Evolutionary conservation across 2,329 filamentous ascomycete genomes (phyloP), one percentile per base, ranked within the genome.

Genomic region (Sarocladium strictum): DNA sequence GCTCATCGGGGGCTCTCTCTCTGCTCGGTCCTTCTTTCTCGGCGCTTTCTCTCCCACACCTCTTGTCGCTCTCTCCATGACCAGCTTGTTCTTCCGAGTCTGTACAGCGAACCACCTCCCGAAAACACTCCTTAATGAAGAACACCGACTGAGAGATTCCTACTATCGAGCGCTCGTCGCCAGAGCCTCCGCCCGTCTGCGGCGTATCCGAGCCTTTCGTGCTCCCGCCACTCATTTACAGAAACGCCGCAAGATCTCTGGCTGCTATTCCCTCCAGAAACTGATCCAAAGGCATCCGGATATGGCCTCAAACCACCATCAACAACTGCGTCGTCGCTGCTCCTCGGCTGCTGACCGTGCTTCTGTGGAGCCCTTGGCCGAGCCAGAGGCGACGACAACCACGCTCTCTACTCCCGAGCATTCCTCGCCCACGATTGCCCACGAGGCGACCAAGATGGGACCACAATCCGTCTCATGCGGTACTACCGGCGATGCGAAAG

Each of bases 41-140:
- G 47, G 27, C n/a, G 47, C 29, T 27, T 27, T n/a, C 33, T 53
- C 52, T 58, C 60, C 52, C 53, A 59, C 58, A 57, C 61, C 56
- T 60, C 57, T 63, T 61, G 43, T 29, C 24, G 43, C 43, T 47
- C 47, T 51, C 47, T 65, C 64, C 73, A 80, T 80, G 77, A 76
- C 72, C 63, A 69, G 67, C 62, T 72, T 72, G 63, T 70, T 77
- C 58, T 64, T 78, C 56, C 68, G 70, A 65, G 68, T 76, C 59
- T 79, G 76, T 65, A 71, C 72, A 64, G 65, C 71, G 61, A 72
- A 75, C 66, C 70, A 73, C 62, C 74, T 68, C 63, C 72, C 73
- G 61, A 69, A 67, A 67, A 62, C 70, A 66, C 68, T 77, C 64
- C 67, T 75, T 59, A 64, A 76, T 69, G 72, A 77, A 60, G 67